Percentiles rank a stretch among this genome's conserved stretches.
phyloP scores from a whole-genome alignment of 495 filamentous ascomycete genomes.

The Hypomontagnella monticulosa region DNA sequence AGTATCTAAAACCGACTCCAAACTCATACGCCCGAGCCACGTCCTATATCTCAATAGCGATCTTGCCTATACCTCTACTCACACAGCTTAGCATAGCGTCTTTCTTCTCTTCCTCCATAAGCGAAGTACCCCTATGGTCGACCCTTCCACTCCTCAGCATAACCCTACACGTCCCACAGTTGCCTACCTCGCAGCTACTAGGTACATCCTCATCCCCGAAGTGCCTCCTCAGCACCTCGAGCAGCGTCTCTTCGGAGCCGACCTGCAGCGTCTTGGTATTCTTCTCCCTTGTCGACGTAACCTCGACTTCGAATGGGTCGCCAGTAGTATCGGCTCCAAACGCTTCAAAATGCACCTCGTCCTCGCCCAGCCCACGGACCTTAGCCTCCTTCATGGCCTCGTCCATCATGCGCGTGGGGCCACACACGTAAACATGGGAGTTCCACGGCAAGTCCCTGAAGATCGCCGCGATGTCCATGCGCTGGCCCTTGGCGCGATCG shows the following conservation, averaged over 20 bases:
- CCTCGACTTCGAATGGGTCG: slow-evolving; percentile 64
- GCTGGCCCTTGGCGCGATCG: slow-evolving; percentile 55
- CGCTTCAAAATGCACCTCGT: slow-evolving; percentile 65
- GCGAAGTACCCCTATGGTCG: slow-evolving; percentile 62
- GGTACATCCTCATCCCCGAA: slow-evolving; percentile 55
- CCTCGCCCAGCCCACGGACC: slow-evolving; percentile 49
- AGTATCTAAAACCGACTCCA: background rate
- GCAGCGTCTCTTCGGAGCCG: slow-evolving; percentile 54
- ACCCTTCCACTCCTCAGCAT: slow-evolving; percentile 58
- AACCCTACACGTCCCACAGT: slow-evolving; percentile 68
- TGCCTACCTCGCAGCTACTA: slow-evolving; percentile 65
- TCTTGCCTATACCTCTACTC: slow-evolving; percentile 57
- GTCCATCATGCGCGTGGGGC: slow-evolving; percentile 61
- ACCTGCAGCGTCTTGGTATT: slow-evolving; percentile 46
- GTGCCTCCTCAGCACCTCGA: slow-evolving; percentile 52
- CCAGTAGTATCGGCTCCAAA: slow-evolving; percentile 62
- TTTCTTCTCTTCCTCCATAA: slow-evolving; percentile 56
- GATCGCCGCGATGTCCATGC: slow-evolving; percentile 57
- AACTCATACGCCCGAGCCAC: background rate
- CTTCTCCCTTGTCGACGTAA: slow-evolving; percentile 43
- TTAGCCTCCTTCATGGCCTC: slow-evolving; percentile 51
- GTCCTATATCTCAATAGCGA: slow-evolving; percentile 55
- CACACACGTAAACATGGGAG: slow-evolving; percentile 64
- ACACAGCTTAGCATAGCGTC: slow-evolving; percentile 58
- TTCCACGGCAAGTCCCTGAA: slow-evolving; percentile 55